phyloP scores from a whole-genome alignment of 208 protist genomes.

The Leptomonas pyrrhocoris region DNA sequence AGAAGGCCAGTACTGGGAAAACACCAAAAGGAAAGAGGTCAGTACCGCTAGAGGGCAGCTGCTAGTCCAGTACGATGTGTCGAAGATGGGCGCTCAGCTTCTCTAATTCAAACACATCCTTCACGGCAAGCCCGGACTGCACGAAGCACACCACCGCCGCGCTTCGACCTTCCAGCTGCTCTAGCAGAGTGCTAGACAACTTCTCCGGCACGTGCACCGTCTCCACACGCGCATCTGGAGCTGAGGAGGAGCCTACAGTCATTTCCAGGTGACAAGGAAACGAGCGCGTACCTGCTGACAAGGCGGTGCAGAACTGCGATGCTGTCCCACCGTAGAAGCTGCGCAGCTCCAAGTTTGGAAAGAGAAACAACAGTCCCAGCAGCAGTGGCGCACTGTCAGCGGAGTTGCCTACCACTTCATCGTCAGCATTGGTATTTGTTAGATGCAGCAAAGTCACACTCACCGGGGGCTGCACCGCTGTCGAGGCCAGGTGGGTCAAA shows the following conservation, averaged over 20 bases:
- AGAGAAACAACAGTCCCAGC: conserved; percentile 21
- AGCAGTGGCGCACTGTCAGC: neutral
- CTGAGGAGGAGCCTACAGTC: neutral
- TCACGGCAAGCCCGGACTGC: conserved; percentile 2
- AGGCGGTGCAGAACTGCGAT: neutral
- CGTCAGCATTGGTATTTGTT: neutral
- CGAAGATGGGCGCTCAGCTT: conserved; percentile 3
- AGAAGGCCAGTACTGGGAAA: too few species aligned
- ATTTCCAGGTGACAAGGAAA: neutral
- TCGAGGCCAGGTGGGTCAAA: conserved; percentile 17
- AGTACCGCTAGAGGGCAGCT: too few species aligned
- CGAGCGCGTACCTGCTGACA: neutral
- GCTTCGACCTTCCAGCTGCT: neutral
- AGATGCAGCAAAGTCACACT: conserved; percentile 26
- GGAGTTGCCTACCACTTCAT: neutral
- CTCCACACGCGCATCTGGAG: neutral
- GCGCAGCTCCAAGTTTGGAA: conserved; percentile 9
- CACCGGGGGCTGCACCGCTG: neutral
- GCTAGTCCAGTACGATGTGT: neutral
- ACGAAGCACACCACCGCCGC: conserved; percentile 8
- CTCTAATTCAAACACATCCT: conserved; percentile 6
- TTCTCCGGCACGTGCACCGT: conserved; percentile 5
- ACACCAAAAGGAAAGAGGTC: too few species aligned
- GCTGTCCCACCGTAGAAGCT: conserved; percentile 4
- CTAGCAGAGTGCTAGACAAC: neutral